Percentiles rank a stretch among this genome's conserved stretches.
These are phyloP conservation scores for Trichosporon sp. DNA, from an alignment of 1,284 basidiomycete species.

Conservation along the genomic window DNA sequence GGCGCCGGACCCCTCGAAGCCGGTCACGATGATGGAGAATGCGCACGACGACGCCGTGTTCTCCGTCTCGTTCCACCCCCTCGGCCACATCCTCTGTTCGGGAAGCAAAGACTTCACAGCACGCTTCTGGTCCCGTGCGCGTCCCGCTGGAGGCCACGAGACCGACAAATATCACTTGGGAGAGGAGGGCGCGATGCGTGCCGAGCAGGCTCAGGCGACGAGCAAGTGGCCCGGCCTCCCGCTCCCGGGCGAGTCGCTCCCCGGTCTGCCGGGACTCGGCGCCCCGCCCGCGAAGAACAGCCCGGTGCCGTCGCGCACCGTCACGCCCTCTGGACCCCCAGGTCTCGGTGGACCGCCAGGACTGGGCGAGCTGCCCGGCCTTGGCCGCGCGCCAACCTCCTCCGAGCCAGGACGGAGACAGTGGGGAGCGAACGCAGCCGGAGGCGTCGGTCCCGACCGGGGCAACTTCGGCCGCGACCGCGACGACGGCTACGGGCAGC, in stretches of 20 bases:
- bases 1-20: slow-evolving; percentile 57
- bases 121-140: slow-evolving; percentile 91
- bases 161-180: slow-evolving; percentile 61
- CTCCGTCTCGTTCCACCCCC: slow-evolving; percentile 91
- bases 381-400: neutral
- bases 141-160: slow-evolving; percentile 64
- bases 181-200: slow-evolving; percentile 44
- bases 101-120: slow-evolving; percentile 97
- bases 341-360: slow-evolving; percentile 21
- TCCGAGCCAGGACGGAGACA: slow-evolving; percentile 12
- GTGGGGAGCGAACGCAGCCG: slow-evolving; percentile 32
- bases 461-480: slow-evolving; percentile 1
- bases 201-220: slow-evolving; percentile 26
- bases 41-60: slow-evolving; percentile 98
- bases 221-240: slow-evolving; percentile 30
- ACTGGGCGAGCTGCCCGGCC: slow-evolving; percentile 10
- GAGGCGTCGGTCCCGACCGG: slow-evolving; percentile 23
- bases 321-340: slow-evolving; percentile 19
- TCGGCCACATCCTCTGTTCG: slow-evolving; percentile 89
- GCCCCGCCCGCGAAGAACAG: neutral
- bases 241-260: slow-evolving; percentile 3
- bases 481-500: neutral
- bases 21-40: slow-evolving; percentile 79
- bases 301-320: slow-evolving; percentile 18
- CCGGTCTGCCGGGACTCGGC: slow-evolving; percentile 27